Evolutionary conservation across 352 stramenopile species (phyloP).

Genomic region (Elongisporangium prolatum): DNA sequence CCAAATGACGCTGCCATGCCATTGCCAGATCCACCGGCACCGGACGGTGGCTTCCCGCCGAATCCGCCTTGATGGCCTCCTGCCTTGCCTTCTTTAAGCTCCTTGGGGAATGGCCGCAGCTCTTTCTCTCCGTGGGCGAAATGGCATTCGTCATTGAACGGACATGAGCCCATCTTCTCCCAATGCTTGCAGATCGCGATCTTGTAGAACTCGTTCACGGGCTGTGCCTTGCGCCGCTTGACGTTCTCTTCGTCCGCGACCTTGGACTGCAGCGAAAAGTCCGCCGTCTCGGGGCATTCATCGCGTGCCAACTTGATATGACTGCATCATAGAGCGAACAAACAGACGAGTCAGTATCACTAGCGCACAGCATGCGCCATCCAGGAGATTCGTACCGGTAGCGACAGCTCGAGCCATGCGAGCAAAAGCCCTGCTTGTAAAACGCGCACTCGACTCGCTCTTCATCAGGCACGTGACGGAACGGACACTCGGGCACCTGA

Average conservation of each 20-base stretch:
- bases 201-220: conserved; percentile 97
- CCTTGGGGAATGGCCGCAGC: conserved; percentile 84
- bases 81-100: conserved; percentile 41
- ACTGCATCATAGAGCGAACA: conserved; percentile 18
- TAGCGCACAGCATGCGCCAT: not conserved
- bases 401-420: conserved; percentile 94
- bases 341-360: not conserved
- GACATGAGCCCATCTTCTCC: conserved; percentile 93
- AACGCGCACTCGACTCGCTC: conserved; percentile 97
- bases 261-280: conserved; percentile 93
- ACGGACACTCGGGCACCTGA: conserved; percentile 96
- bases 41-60: conserved; percentile 2
- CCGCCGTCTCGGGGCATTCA: conserved; percentile 90
- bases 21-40: conserved; percentile 4
- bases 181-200: conserved; percentile 98
- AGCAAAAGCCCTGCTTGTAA: conserved; percentile 98
- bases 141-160: conserved; percentile 95
- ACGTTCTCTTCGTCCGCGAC: conserved; percentile 89
- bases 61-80: conserved; percentile 1
- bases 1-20: not conserved
- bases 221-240: conserved; percentile 80
- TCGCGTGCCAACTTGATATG: conserved; percentile 92
- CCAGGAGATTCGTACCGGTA: conserved; percentile 52
- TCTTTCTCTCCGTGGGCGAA: conserved; percentile 96
- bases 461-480: conserved; percentile 94